Evolutionary conservation across 2,329 filamentous ascomycete species (phyloP), one percentile per base, ranked within the genome.

Genomic region (Aureobasidium sp.): DNA sequence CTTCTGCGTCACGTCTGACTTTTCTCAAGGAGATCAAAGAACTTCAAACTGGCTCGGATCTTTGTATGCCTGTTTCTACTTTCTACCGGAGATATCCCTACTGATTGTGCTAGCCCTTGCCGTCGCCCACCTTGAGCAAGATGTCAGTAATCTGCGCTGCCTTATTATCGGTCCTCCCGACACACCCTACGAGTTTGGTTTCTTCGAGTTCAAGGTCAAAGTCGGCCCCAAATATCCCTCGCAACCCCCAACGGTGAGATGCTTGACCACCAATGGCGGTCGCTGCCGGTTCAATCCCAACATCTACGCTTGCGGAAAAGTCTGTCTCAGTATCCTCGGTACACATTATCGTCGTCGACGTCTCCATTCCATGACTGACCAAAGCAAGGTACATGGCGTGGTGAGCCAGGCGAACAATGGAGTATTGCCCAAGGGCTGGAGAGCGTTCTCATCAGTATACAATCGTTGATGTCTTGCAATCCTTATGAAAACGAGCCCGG

Each of bases 401-500:
- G 92, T 32, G 88, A 96, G 70, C 83, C 85, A 29, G 91, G 92
- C 61, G 94, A 97, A 74, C 87, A 97, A 73, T 99, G 94, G 94
- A 97, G 92, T 17, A 91, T 92, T 17, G 94, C 93, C 0, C 94
- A 97, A 73, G 93, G 94, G 7, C 80, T 99, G 1, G 94, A 97
- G 73, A 97, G 93, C 0, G 90, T 97, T 53, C 76, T 99, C 52
- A 84, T 97, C 59, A 97, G 93, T 5, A 97, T 99, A 62, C 94
- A 99, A 75, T 97, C 92, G 73, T 80, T 99, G 48, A 92, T 99
- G 88, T 96, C 91, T 0, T 78, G 85, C 32, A 96, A 97, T 68
- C 94, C 93, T 0, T 97, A 96, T 75, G 90, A 94, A 72, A 97
- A 97, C 69, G 94, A 99, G 73, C 94, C 94, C 1, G 94, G 94